These are phyloP conservation scores for Venturia pyrina DNA, from an alignment of 2,329 filamentous ascomycete species.

Conservation along the genomic window DNA sequence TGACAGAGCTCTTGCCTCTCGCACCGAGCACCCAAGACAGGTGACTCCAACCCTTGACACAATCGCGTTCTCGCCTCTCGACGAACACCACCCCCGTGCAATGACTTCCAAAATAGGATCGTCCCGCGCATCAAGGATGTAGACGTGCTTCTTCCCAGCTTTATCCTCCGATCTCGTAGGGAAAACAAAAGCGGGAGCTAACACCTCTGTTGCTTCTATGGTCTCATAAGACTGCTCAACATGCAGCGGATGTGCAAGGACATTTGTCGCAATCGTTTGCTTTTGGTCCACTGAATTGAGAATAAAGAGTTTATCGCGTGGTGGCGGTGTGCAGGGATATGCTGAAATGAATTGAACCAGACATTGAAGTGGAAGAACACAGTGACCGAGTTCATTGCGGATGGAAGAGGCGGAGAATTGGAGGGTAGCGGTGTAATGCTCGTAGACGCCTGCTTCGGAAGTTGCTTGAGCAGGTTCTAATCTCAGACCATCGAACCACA, in stretches of 20 bases:
- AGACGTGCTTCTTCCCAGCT: slow-evolving; percentile 18
- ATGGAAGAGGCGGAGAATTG: slow-evolving; percentile 1
- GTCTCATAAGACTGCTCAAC: slow-evolving; percentile 26
- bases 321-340: slow-evolving; percentile 41
- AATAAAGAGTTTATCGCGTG: slow-evolving; percentile 16
- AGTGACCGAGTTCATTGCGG: background rate
- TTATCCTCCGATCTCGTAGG: slow-evolving; percentile 15
- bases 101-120: slow-evolving; percentile 59
- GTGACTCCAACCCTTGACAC: slow-evolving; percentile 57
- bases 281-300: background rate
- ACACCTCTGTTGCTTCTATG: slow-evolving; percentile 24
- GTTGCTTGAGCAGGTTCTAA: slow-evolving; percentile 1
- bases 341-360: slow-evolving; percentile 46
- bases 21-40: slow-evolving; percentile 63
- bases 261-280: background rate
- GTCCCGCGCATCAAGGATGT: slow-evolving; percentile 42
- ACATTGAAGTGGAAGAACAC: slow-evolving; percentile 29
- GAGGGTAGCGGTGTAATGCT: background rate
- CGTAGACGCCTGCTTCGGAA: background rate
- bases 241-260: slow-evolving; percentile 32
- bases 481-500: slow-evolving; percentile 18
- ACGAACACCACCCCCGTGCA: slow-evolving; percentile 61
- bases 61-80: slow-evolving; percentile 64
- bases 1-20: slow-evolving; percentile 61
- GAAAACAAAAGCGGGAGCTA: slow-evolving; percentile 20